Base-by-base conservation (phyloP, 352 stramenopile genomes). In the Globisporangium echinulatum region DNA sequence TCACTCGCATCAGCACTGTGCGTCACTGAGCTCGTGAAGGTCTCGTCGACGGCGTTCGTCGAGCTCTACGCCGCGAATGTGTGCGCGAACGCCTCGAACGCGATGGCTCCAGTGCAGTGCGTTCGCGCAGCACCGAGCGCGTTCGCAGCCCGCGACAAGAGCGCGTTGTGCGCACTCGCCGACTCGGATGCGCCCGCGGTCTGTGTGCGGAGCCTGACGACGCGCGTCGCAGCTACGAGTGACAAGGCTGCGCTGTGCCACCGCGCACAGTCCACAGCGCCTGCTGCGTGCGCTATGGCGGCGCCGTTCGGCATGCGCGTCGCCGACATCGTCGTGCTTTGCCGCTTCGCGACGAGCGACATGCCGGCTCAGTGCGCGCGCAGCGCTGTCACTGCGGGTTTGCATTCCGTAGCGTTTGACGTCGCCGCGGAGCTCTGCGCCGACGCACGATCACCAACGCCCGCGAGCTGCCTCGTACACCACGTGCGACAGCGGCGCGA, bases 231-330 rank as follows among this genome's bases (percentile, higher is more conserved):
- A 25, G 49, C 60, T 0, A 43, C 51, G 10, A 37, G 53, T 1
- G 39, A 60, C 15, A 75, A 73, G 19, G 66, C 69, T 6, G 51
- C 58, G 0, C 65, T 83, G 37, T 83, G 74, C 39, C 62, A 68
- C 40, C 60, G 63, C n/a, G 74, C 74, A 37, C 40, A 33, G 5
- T 69, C 68, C 19, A 37, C n/a, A 3, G 52, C 61, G 51, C 75
- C 75, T 47, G 69, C 64, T 3, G 40, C 52, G 7, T 83, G 73
- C 62, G 75, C 63, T 0, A 60, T 72, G 11, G 58, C 66, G 13
- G 71, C 74, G 52, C 76, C 77, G 2, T 81, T 77, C 47, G 76
- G 65, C 0, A 87, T 88, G 72, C 57, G 60, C 43, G 53, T 51
- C 8, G 9, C 19, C 0, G 69, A 74, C 4, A 58, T 90, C 13